Conservation (phyloP, 164 flowering plant genomes). For the Echeveria elegans region DNA sequence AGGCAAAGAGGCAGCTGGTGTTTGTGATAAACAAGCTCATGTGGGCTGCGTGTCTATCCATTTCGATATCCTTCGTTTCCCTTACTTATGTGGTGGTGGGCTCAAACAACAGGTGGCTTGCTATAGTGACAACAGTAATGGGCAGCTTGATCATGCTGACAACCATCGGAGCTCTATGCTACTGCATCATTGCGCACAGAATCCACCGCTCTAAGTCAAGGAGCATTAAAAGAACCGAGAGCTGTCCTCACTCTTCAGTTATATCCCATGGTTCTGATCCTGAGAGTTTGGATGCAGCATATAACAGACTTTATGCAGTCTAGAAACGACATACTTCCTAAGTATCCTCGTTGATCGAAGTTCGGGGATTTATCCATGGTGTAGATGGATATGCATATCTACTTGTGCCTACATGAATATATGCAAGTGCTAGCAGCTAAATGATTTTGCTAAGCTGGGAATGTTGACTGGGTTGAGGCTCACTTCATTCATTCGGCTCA, state of each 20-base stretch:
- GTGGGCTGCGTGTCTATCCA: constrained; percentile 93
- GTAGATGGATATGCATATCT: neutral
- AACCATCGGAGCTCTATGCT: constrained; percentile 85
- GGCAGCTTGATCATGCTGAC: constrained; percentile 74
- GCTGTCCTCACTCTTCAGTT: constrained; percentile 57
- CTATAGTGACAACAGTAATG: constrained; percentile 53
- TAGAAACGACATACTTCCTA: constrained; percentile 14
- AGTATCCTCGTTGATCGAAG: neutral
- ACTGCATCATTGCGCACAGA: constrained; percentile 59
- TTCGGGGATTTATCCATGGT: neutral
- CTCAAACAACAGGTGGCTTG: constrained; percentile 54
- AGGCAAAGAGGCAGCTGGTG: constrained; percentile 76
- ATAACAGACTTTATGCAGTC: constrained; percentile 85
- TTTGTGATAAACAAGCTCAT: constrained; percentile 93
- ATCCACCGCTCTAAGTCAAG: constrained; percentile 60
- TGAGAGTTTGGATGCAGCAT: constrained; percentile 56
- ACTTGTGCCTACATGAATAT: neutral
- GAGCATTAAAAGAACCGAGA: constrained; percentile 48
- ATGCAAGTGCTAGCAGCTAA: neutral
- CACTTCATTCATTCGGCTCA: neutral
- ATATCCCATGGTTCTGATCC: constrained; percentile 56
- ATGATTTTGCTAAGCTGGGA: neutral
- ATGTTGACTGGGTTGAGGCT: neutral
- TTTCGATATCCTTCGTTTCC: constrained; percentile 79
- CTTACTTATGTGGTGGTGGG: constrained; percentile 87